A percentile compares a stretch with the other conserved stretches of the same genome.
Conservation (phyloP, 768 basidiomycete species). For the Mycena alexandri region DNA sequence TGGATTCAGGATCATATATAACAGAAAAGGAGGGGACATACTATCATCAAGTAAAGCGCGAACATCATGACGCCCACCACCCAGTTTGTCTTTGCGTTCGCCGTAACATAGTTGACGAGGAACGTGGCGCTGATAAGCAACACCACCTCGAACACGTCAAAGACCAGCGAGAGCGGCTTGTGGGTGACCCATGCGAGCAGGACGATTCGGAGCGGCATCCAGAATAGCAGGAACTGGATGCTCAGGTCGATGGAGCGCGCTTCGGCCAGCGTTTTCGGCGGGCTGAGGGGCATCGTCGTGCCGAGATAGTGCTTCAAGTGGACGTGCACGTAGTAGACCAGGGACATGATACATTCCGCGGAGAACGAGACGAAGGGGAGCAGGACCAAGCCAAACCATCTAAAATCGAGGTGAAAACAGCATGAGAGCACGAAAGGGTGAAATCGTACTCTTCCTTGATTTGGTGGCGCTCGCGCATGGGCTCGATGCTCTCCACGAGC, state of each 20-base stretch:
- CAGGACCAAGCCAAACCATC: constrained; percentile 81
- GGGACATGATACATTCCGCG: constrained; percentile 73
- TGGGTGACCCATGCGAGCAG: constrained; percentile 75
- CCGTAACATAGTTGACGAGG: constrained; percentile 83
- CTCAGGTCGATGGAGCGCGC: constrained; percentile 80
- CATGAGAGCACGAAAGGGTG: constrained; percentile 19
- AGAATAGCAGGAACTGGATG: constrained; percentile 82
- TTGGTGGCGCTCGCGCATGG: constrained; percentile 54
- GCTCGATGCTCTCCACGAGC: constrained; percentile 75
- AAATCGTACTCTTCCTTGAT: constrained; percentile 67
- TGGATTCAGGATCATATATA: neutral
- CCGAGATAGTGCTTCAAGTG: constrained; percentile 47
- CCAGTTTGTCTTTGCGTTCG: constrained; percentile 85
- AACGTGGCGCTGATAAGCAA: constrained; percentile 77
- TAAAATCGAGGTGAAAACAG: constrained; percentile 41
- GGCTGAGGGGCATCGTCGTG: constrained; percentile 42
- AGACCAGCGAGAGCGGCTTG: constrained; percentile 73
- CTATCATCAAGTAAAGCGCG: constrained; percentile 77
- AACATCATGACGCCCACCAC: constrained; percentile 73
- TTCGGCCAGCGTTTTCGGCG: constrained; percentile 71
- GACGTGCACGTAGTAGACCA: constrained; percentile 66
- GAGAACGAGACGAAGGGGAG: constrained; percentile 80
- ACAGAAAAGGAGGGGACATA: constrained; percentile 41
- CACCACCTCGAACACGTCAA: constrained; percentile 79
- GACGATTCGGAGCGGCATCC: constrained; percentile 81